These are phyloP conservation scores for Pisolithus microcarpus DNA, from an alignment of 768 basidiomycete species.

Conservation along the genomic window DNA sequence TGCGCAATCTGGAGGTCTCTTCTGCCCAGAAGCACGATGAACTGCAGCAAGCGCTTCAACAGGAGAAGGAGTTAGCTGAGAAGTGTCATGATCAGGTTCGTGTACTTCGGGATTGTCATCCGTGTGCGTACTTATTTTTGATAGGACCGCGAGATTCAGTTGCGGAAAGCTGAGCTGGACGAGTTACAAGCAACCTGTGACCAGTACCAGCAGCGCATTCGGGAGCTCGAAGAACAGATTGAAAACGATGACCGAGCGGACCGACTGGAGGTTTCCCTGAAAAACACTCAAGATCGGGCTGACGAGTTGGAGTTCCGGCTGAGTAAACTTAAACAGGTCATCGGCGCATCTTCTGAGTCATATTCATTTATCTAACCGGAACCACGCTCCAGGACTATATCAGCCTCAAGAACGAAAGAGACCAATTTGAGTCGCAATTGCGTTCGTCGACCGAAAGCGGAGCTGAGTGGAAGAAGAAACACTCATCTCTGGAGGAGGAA, in stretches of 20 bases:
- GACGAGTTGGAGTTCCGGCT: slow-evolving; percentile 81
- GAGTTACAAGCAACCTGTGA: slow-evolving; percentile 50
- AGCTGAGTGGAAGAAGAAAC: slow-evolving; percentile 40
- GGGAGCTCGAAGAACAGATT: slow-evolving; percentile 75
- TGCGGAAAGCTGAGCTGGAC: slow-evolving; percentile 45
- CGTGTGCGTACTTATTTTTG: background rate
- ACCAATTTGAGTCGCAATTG: slow-evolving; percentile 44
- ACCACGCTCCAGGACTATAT: slow-evolving; percentile 42
- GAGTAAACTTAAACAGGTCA: slow-evolving; percentile 70
- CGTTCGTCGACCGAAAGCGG: slow-evolving; percentile 37
- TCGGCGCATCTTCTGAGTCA: slow-evolving; percentile 7
- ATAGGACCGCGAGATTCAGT: slow-evolving; percentile 72
- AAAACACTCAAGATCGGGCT: slow-evolving; percentile 73
- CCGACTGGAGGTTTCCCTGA: slow-evolving; percentile 60
- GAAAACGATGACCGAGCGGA: slow-evolving; percentile 80
- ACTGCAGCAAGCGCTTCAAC: slow-evolving; percentile 29
- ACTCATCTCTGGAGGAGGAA: slow-evolving; percentile 39
- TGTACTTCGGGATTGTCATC: background rate
- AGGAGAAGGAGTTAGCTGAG: slow-evolving; percentile 47
- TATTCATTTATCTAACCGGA: background rate
- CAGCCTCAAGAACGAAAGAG: slow-evolving; percentile 54
- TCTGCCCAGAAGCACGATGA: slow-evolving; percentile 34
- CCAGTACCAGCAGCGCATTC: slow-evolving; percentile 49
- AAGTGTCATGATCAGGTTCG: slow-evolving; percentile 26
- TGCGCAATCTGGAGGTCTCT: slow-evolving; percentile 37